Evolutionary conservation across 1,139 yeast genomes (phyloP).

Genomic region (Arxiozyma slooffiae): DNA sequence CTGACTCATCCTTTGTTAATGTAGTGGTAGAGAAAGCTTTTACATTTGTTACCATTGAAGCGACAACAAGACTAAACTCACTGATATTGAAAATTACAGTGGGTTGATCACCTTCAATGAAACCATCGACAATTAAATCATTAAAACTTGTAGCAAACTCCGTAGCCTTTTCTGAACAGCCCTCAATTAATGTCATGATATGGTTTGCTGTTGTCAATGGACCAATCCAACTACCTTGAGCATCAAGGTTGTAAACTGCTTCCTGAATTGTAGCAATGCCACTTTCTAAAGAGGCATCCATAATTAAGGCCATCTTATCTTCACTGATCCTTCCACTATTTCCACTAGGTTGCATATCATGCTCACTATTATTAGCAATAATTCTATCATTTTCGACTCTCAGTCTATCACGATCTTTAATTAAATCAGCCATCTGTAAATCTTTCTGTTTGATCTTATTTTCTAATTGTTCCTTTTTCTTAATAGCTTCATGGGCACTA

Average conservation of each 20-base stretch:
- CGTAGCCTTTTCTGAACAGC: constrained; percentile 61
- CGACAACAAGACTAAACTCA: constrained; percentile 53
- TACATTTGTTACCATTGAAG: constrained; percentile 38
- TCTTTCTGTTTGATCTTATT: constrained; percentile 79
- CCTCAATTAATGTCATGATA: constrained; percentile 51
- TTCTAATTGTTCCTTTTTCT: constrained; percentile 73
- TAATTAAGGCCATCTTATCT: constrained; percentile 31
- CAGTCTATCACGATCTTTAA: constrained; percentile 84
- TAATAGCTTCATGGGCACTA: constrained; percentile 86
- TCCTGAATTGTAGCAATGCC: constrained; percentile 70
- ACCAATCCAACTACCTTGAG: constrained; percentile 80
- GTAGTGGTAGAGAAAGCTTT: constrained; percentile 29
- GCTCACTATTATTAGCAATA: background rate
- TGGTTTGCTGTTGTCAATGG: constrained; percentile 69
- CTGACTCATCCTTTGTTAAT: constrained; percentile 38
- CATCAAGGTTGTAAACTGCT: constrained; percentile 58
- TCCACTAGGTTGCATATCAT: background rate
- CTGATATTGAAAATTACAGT: constrained; percentile 60
- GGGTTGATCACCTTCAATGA: constrained; percentile 52
- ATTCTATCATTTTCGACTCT: constrained; percentile 66
- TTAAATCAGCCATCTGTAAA: constrained; percentile 78
- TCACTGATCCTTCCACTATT: constrained; percentile 16
- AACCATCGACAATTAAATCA: constrained; percentile 69
- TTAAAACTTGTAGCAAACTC: constrained; percentile 77
- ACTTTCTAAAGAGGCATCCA: constrained; percentile 64